Evolutionary conservation across 139 green algal genomes (phyloP).

Genomic region (Limnomonas spitsbergensis): DNA sequence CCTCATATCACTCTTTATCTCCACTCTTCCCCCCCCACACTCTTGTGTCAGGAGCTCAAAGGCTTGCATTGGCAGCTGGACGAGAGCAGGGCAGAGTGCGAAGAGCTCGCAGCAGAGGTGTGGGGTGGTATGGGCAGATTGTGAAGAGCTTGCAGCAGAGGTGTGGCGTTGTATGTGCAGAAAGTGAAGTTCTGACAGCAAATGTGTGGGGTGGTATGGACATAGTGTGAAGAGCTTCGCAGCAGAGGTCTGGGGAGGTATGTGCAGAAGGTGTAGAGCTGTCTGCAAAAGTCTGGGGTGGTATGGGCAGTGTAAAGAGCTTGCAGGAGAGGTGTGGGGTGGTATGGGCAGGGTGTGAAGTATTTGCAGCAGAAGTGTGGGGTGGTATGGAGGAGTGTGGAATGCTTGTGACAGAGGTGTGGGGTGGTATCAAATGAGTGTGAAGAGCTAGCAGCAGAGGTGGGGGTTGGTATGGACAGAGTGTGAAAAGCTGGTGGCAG

Average conservation of each 20-base stretch:
- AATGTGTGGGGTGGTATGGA: too few species aligned
- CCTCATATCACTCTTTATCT: too few species aligned
- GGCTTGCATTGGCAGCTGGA: neutral
- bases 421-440: neutral
- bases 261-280: neutral
- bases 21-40: too few species aligned
- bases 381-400: neutral
- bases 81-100: neutral
- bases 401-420: neutral
- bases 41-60: neutral
- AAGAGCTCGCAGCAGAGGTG: neutral
- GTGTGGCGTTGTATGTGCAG: neutral
- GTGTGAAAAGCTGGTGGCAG: too few species aligned
- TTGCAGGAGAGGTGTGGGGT: neutral
- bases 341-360: neutral
- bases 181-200: neutral
- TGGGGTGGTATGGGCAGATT: neutral
- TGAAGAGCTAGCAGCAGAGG: conserved; percentile 13
- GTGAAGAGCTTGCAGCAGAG: neutral
- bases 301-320: neutral
- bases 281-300: neutral
- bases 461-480: too few species aligned
- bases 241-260: too few species aligned
- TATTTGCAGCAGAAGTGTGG: neutral
- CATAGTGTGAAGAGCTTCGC: too few species aligned